These are phyloP conservation scores for Talaromyces borbonicus DNA, from an alignment of 495 filamentous ascomycete species.

Conservation along the genomic window DNA sequence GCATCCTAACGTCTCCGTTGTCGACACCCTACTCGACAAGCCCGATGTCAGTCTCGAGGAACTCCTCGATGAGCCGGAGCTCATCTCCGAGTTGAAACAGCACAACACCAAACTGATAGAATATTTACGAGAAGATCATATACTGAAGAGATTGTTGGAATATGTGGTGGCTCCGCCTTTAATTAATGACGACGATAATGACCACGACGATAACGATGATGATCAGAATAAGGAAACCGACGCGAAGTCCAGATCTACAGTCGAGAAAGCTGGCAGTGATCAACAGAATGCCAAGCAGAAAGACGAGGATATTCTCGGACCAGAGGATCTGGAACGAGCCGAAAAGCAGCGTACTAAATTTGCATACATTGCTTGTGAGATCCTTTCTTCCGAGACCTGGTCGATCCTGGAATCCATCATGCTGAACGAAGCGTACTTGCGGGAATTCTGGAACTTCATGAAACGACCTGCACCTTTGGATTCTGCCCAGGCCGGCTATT, in stretches of 20 bases:
- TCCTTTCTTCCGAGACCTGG: slow-evolving; percentile 94
- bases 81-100: slow-evolving; percentile 95
- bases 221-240: too few species aligned
- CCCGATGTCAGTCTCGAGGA: slow-evolving; percentile 91
- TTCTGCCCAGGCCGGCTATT: slow-evolving; percentile 89
- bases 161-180: slow-evolving; percentile 77
- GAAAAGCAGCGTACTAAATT: slow-evolving; percentile 88
- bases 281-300: slow-evolving; percentile 31
- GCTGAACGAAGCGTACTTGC: slow-evolving; percentile 66
- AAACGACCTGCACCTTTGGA: slow-evolving; percentile 73
- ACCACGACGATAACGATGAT: slow-evolving; percentile 45
- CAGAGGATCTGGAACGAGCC: slow-evolving; percentile 56
- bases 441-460: slow-evolving; percentile 85
- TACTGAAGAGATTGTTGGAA: slow-evolving; percentile 78
- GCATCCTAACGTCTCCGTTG: slow-evolving; percentile 91
- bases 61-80: slow-evolving; percentile 86
- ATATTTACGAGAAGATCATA: slow-evolving; percentile 78
- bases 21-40: slow-evolving; percentile 94
- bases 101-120: slow-evolving; percentile 98
- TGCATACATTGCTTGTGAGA: slow-evolving; percentile 83
- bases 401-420: slow-evolving; percentile 88
- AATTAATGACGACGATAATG: slow-evolving; percentile 53
- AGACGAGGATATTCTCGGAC: slow-evolving; percentile 35
- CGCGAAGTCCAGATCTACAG: slow-evolving; percentile 37
- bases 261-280: slow-evolving; percentile 13